Evolutionary conservation across 306 rosid genomes (phyloP).

Genomic region (Gynostemma pentaphyllum): DNA sequence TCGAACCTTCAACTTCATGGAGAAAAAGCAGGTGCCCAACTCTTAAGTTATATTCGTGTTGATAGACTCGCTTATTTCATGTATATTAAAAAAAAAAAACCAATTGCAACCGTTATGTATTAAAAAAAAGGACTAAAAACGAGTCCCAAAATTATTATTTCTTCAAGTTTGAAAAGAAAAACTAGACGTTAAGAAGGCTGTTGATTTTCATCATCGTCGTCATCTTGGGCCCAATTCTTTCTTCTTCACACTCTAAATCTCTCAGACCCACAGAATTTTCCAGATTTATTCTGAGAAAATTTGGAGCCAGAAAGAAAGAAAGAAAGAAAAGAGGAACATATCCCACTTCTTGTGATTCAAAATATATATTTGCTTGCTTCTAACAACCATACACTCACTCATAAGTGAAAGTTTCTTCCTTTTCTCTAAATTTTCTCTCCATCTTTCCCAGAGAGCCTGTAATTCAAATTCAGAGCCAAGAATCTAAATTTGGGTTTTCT

Average conservation of each 20-base stretch:
- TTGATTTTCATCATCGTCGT: not conserved
- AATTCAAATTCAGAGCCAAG: not conserved
- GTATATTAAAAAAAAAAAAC: too few relatives aligned
- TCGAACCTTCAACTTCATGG: too few relatives aligned
- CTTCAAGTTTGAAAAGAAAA: not conserved
- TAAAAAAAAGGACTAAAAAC: not conserved
- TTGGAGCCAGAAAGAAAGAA: not conserved
- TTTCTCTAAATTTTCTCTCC: not conserved
- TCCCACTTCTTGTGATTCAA: not conserved
- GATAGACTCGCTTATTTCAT: too few relatives aligned
- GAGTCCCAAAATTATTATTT: not conserved
- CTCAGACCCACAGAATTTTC: not conserved
- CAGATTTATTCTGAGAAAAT: not conserved
- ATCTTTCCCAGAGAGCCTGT: not conserved
- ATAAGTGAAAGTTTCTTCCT: not conserved
- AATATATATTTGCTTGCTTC: too few relatives aligned
- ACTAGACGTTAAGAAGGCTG: slow-evolving; percentile 5
- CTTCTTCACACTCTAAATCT: too few relatives aligned
- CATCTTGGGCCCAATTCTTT: slow-evolving; percentile 4
- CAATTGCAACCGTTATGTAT: not conserved
- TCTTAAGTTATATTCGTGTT: too few relatives aligned
- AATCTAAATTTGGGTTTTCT: not conserved
- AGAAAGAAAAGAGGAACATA: too few relatives aligned
- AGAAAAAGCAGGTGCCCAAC: too few relatives aligned
- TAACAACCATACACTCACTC: too few relatives aligned